phyloP scores from a whole-genome alignment of 257 asterid genomes.

The Solanum bukasovii region DNA sequence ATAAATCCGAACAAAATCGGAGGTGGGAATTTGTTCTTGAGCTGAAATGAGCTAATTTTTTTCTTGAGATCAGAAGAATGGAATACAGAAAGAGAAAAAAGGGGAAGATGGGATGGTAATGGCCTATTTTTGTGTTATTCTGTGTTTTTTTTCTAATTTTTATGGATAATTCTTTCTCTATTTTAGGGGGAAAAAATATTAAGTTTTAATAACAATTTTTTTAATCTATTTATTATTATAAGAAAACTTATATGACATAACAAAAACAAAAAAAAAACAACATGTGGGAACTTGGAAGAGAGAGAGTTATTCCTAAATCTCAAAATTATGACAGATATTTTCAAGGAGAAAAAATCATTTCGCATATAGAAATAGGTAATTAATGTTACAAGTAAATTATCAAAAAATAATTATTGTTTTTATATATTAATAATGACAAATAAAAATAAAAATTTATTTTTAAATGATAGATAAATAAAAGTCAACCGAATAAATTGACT shows the following conservation, averaged over 20 bases:
- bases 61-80: constrained; percentile 24
- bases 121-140: neutral
- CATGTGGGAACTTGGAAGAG: neutral
- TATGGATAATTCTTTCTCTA: neutral
- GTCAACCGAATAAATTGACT: neutral
- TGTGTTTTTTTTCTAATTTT: neutral
- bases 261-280: neutral
- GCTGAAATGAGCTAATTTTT: neutral
- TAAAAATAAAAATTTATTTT: too few species aligned
- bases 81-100: constrained; percentile 10
- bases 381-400: too few species aligned
- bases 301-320: neutral
- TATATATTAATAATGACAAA: too few species aligned
- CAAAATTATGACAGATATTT: neutral
- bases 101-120: neutral
- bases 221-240: neutral
- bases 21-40: neutral
- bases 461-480: too few species aligned
- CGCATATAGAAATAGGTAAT: too few species aligned
- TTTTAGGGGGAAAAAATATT: neutral
- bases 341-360: neutral
- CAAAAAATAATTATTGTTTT: too few species aligned
- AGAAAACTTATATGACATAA: neutral
- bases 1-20: neutral
- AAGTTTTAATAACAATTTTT: neutral